Base-by-base conservation (phyloP, 2,329 filamentous ascomycete species). In the Stemphylium beticola region DNA sequence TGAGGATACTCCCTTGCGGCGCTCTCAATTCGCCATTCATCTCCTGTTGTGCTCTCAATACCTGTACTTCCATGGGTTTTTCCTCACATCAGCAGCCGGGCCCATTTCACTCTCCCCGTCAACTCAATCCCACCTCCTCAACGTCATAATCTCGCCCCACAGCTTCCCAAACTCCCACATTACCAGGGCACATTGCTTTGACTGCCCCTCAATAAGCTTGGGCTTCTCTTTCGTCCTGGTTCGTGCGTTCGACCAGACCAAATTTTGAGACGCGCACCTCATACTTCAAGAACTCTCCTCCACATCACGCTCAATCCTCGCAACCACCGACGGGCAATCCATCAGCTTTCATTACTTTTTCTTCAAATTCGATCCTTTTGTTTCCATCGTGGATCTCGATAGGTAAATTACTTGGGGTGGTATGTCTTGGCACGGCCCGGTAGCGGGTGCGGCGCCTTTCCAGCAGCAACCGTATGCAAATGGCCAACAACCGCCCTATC, bases 371-470 rank as follows among this genome's bases (percentile, higher is more conserved):
- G 17, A 24, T 26, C 14, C 15, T 42, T 34, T 45, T 10, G 24
- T 40, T 17, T 40, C 39, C 31, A 29, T 24, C 36, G 40, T 57
- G 47, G 43, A 58, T 43, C 43, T 36, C 36, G 22, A 20, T 46
- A 38, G 33, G 37, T 39, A 38, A 32, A 41, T 31, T 26, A 34
- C 40, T 38, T 53, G 50, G 53, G 45, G 37, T 59, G 58, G 51
- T 39, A 76, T 76, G 74, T 71, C 73, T 58, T 76, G 74, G 74
- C 72, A 61, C 55, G 71, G 68, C 18, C 69, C 72, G 32, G 64
- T 70, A 41, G 62, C 69, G 20, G 67, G 69, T 60, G 57, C 68
- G 60, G 58, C 69, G 59, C 64, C 68, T 45, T 76, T 74, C 44
- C 72, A 72, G 58, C 64, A 65, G 49, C 67, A 69, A 39, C 62